Percentiles rank a stretch among this genome's conserved stretches.
Conservation (phyloP, 768 basidiomycete species). For the Glaciozyma martinii region DNA sequence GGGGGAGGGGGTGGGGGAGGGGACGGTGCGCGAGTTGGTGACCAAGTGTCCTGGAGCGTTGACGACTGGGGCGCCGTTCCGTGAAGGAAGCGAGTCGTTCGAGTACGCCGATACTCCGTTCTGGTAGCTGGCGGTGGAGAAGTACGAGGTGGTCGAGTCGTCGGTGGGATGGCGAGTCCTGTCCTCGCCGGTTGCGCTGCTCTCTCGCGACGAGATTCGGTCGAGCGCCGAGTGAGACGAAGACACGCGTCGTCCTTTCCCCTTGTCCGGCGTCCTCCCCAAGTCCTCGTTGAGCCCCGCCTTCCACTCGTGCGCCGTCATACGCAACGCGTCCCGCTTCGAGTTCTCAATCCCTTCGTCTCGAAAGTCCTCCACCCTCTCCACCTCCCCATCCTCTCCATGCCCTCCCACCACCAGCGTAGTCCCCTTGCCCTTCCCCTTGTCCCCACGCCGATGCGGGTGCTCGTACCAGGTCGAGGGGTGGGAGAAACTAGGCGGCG, state of each 20-base stretch:
- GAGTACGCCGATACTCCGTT: too few species aligned
- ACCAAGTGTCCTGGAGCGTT: not conserved
- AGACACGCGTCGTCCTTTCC: not conserved
- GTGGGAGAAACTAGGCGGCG: not conserved
- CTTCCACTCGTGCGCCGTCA: conserved; percentile 2
- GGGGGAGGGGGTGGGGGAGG: too few species aligned
- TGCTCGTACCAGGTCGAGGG: not conserved
- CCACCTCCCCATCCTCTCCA: not conserved
- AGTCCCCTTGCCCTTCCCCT: not conserved
- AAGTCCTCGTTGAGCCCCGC: not conserved
- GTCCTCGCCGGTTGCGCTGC: too few species aligned
- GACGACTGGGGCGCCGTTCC: not conserved
- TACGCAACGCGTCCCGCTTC: not conserved
- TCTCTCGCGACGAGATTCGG: too few species aligned
- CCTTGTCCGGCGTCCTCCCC: not conserved
- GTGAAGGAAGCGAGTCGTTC: too few species aligned
- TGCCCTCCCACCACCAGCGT: not conserved
- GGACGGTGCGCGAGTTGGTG: not conserved
- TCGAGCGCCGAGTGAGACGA: too few species aligned
- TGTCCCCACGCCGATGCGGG: not conserved
- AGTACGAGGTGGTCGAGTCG: too few species aligned
- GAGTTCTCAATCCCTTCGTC: not conserved
- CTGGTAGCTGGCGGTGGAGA: too few species aligned
- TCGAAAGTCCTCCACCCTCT: not conserved
- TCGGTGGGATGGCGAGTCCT: too few species aligned